Evolutionary conservation across 108 stramenopile genomes (phyloP).

Genomic region (Cylindrotheca closterium): DNA sequence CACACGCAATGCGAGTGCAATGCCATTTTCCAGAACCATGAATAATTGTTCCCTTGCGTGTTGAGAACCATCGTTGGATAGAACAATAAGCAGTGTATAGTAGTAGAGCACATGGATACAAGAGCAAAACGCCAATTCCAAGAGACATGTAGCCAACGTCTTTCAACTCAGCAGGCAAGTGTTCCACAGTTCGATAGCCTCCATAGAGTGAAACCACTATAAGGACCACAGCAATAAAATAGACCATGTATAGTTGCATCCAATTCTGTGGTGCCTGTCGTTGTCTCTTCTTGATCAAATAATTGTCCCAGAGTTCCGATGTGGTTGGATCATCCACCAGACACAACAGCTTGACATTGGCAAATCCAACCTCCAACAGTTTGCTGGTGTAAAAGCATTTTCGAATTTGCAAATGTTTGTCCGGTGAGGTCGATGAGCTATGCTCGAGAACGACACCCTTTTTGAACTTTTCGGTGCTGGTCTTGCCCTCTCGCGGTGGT

Average conservation of each 20-base stretch:
- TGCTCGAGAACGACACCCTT: background rate
- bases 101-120: constrained; percentile 33
- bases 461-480: background rate
- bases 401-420: constrained; percentile 42
- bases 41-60: constrained; percentile 33
- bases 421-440: too few relatives aligned
- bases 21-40: constrained; percentile 14
- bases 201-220: constrained; percentile 17
- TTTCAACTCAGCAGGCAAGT: constrained; percentile 15
- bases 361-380: constrained; percentile 53
- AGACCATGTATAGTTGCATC: constrained; percentile 4
- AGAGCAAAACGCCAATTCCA: constrained; percentile 15
- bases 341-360: constrained; percentile 50
- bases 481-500: background rate
- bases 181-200: constrained; percentile 19
- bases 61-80: constrained; percentile 9
- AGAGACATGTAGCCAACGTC: constrained; percentile 32
- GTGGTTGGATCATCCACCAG: constrained; percentile 46
- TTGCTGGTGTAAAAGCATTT: constrained; percentile 43
- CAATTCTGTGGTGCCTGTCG: constrained; percentile 21
- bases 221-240: constrained; percentile 13
- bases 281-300: constrained; percentile 20
- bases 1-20: background rate
- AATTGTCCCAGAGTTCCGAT: constrained; percentile 38
- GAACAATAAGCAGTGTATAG: constrained; percentile 9